Percentiles rank a stretch among this genome's conserved stretches.
These are phyloP conservation scores for Echinosophora koreensis DNA, from an alignment of 306 rosid genomes.

Conservation along the genomic window DNA sequence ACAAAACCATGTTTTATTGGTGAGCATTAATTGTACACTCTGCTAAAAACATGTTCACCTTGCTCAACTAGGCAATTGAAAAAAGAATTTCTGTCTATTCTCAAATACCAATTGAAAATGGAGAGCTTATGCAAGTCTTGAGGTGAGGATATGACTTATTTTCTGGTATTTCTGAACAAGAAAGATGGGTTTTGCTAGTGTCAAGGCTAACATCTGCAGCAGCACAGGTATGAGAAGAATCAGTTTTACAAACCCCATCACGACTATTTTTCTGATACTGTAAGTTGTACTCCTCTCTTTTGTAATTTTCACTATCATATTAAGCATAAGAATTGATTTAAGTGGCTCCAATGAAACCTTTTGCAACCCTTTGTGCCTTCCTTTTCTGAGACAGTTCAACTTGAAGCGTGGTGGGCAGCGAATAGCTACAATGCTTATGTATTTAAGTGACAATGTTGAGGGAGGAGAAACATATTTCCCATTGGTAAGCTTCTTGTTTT, in stretches of 20 bases:
- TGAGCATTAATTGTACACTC: constrained; percentile 20
- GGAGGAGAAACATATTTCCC: constrained; percentile 99
- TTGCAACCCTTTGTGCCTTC: constrained; percentile 23
- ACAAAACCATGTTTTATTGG: constrained; percentile 5
- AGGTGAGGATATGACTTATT: constrained; percentile 70
- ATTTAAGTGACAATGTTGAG: constrained; percentile 88
- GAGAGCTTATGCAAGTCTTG: constrained; percentile 92
- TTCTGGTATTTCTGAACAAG: constrained; percentile 39
- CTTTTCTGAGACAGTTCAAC: constrained; percentile 70
- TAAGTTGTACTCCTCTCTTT: constrained; percentile 56
- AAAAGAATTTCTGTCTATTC: constrained; percentile 92
- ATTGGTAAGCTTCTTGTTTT: constrained; percentile 60
- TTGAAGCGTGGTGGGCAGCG: constrained; percentile 99
- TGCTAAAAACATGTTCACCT: constrained; percentile 47
- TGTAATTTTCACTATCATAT: constrained; percentile 21
- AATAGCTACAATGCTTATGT: constrained; percentile 92
- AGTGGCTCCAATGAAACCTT: constrained; percentile 34
- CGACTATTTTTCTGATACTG: constrained; percentile 96
- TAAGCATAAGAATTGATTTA: constrained; percentile 35
- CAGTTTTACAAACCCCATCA: constrained; percentile 95
- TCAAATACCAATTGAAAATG: constrained; percentile 92
- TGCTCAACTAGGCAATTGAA: constrained; percentile 84
- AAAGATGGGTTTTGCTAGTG: constrained; percentile 37
- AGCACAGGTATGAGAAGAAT: constrained; percentile 93
- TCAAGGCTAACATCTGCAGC: constrained; percentile 83